Evolutionary conservation across 345 rosid genomes (phyloP), one percentile per base, ranked within the genome.

Genomic region (Brassica cretica): DNA sequence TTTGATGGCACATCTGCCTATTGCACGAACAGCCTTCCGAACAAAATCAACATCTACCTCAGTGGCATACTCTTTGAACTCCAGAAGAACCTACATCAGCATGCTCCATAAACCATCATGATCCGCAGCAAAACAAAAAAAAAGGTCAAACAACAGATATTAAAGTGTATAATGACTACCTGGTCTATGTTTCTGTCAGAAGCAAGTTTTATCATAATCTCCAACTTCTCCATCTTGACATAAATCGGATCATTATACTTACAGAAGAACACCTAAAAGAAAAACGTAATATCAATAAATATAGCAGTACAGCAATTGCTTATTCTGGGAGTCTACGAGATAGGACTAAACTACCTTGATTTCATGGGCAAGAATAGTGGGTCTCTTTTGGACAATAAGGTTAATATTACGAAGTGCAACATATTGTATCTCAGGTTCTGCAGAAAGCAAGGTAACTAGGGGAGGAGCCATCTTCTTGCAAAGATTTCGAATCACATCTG

Each of bases 381-480:
- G 97, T 39, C 98, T 82, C 64, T 92, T 88, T 76, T 94, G 98
- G 64, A 94, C 98, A 72, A 91, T 94, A 70, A 94, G 94, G 88
- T 92, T 94, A 68, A 94, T 92, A 74, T 92, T 94, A 68, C 98
- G 88, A 80, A 94, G 80, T 29, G 97, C 98, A 81, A 94, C 98
- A 87, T 92, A 92, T 62, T 94, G 98, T 72, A 94, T 92, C 90
- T 94, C 98, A 41, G 98, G 97, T 84, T 94, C 98, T 61, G 98
- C 95, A 55, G 98, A 94, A 73, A 94, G 91, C 76, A 94, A 80
- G 39, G 98, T 94, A 76, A 94, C 98, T 80, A 94, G 91, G 83
- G 98, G 98, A 63, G 98, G 98, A 65, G 98, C 98, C 98, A 94
- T 94, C 90, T 94, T 94, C 84, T 94, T 94, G 89, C 98, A 94